These are phyloP conservation scores for Saccharomyces uvarum DNA, from an alignment of 1,139 yeast genomes.

Conservation along the genomic window DNA sequence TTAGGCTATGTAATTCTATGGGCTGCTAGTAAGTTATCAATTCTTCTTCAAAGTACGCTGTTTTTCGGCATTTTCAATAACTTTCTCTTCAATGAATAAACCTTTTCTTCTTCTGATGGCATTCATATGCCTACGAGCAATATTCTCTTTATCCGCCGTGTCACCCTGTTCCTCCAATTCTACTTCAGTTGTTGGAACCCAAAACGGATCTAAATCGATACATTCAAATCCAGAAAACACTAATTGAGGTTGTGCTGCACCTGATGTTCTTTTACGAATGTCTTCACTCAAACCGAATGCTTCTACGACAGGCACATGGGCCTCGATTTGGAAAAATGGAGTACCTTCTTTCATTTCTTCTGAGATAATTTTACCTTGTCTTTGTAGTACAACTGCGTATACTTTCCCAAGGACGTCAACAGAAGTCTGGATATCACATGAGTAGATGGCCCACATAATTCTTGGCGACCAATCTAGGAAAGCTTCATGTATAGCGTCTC, in stretches of 20 bases:
- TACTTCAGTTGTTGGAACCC: constrained; percentile 99
- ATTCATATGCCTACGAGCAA: constrained; percentile 83
- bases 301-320: constrained; percentile 85
- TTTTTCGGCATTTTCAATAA: constrained; percentile 85
- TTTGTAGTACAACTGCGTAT: constrained; percentile 83
- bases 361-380: constrained; percentile 76
- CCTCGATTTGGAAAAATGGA: constrained; percentile 82
- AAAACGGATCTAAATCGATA: constrained; percentile 88
- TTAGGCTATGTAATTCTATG: background rate
- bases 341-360: constrained; percentile 99
- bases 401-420: constrained; percentile 93
- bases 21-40: constrained; percentile 10
- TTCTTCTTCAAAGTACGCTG: constrained; percentile 72
- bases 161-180: constrained; percentile 92
- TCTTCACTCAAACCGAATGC: constrained; percentile 97
- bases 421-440: constrained; percentile 91
- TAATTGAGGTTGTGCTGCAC: constrained; percentile 94
- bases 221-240: constrained; percentile 84
- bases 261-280: constrained; percentile 85
- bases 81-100: constrained; percentile 79
- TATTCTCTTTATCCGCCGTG: constrained; percentile 82
- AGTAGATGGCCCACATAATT: constrained; percentile 81
- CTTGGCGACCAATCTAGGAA: constrained; percentile 81
- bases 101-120: constrained; percentile 81
- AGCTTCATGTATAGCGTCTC: constrained; percentile 64